Evolutionary conservation across 129 eudicot species (phyloP).

Genomic region (Chrysanthemum seticuspe): DNA sequence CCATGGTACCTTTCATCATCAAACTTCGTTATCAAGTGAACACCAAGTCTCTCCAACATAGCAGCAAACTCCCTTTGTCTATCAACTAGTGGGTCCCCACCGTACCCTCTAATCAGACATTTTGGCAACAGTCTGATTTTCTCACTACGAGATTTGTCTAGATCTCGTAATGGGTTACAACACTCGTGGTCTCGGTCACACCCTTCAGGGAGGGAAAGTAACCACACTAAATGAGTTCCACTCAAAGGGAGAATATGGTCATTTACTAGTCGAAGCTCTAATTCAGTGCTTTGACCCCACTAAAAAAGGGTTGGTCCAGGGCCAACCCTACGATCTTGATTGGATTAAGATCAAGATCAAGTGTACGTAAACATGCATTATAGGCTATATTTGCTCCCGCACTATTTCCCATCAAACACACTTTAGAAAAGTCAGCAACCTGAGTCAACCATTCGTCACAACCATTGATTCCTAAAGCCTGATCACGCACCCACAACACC

Average conservation of each 20-base stretch:
- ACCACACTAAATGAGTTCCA: slow-evolving; percentile 58
- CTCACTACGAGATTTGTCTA: slow-evolving; percentile 3
- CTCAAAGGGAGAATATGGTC: slow-evolving; percentile 45
- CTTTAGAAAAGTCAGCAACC: slow-evolving; percentile 48
- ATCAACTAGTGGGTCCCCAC: slow-evolving; percentile 37
- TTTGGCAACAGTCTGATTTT: slow-evolving; percentile 51
- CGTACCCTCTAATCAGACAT: slow-evolving; percentile 46
- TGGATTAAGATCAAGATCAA: slow-evolving; percentile 43
- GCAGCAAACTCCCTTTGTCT: slow-evolving; percentile 46
- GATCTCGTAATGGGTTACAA: slow-evolving; percentile 39
- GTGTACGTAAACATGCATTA: slow-evolving; percentile 46
- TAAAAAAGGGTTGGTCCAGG: slow-evolving; percentile 50
- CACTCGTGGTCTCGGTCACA: slow-evolving; percentile 58
- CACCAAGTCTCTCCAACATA: slow-evolving; percentile 57
- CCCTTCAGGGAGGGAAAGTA: slow-evolving; percentile 51
- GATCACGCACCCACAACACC: slow-evolving; percentile 50
- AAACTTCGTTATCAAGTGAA: slow-evolving; percentile 37
- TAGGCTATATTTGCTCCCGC: slow-evolving; percentile 65
- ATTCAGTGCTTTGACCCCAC: slow-evolving; percentile 56
- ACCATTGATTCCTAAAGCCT: slow-evolving; percentile 37
- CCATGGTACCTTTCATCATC: slow-evolving; percentile 51
- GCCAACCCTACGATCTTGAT: slow-evolving; percentile 57
- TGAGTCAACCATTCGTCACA: slow-evolving; percentile 62
- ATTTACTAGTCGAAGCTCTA: slow-evolving; percentile 40
- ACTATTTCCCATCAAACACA: slow-evolving; percentile 60